Evolutionary conservation across 2,329 filamentous ascomycete species (phyloP), one percentile per base, ranked within the genome.

Genomic region (Xylaria sp.): DNA sequence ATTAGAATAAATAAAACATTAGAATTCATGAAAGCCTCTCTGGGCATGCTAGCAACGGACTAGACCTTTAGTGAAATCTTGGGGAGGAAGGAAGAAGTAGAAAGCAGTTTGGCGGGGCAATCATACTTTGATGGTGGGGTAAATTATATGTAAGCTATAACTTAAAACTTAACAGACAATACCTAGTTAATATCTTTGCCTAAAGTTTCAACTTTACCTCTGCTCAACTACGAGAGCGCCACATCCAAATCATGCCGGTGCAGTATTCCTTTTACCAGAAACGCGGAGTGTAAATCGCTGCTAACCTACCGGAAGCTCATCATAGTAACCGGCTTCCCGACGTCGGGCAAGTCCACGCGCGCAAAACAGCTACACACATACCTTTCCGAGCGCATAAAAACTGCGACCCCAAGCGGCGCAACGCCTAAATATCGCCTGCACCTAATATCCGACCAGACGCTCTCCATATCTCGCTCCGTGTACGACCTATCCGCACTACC

Each of bases 381-480:
- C 80, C 88, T 94, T 76, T 78, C 84, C 58, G 81, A 85, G 71
- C 88, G 86, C 75, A 89, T 90, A 79, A 71, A 76, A 25, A 78
- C 80, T 16, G 63, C 75, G 25, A 70, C 81, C 21, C 71, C 76
- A 21, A 69, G 76, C 35, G 70, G 73, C 25, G 74, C 76, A 23
- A 69, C 66, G 2, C 75, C 75, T 37, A 84, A 84, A 66, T 88
- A 93, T 75, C 90, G 90, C 68, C 84, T 94, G 2, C 90, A 93
- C 78, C 87, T 93, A 72, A 88, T 95, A 75, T 92, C 91, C 64
- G 91, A 94, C 81, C 87, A 92, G 71, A 85, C 86, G 3, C 87
- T 94, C 51, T 89, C 89, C 53, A 89, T 94, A 65, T 84, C 89
- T 2, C 91, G 92, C 68, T 77, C 85, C 65, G 92, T 92, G 50